Base-by-base conservation (phyloP, 1,139 yeast species). In the Suhomyces chickasaworum region DNA sequence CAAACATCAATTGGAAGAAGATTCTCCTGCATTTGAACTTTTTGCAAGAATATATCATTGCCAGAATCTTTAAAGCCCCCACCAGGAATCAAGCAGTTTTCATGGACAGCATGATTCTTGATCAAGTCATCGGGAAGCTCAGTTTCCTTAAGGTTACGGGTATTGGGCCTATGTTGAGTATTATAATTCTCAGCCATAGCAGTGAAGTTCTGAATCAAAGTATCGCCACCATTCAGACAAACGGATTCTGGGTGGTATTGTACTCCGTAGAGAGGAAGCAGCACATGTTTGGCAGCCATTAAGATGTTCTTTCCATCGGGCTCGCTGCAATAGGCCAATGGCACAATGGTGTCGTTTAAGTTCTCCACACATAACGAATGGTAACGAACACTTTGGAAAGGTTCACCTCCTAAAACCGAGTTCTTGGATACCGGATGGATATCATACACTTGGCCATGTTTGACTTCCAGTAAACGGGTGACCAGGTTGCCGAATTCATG, bases 201-300 rank as follows among this genome's bases (percentile, higher is more conserved):
- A 69, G 89, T 78, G 61, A 93, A 93, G 59, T 86, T 87, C 18
- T 56, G 53, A 3, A 91, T 62, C 46, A 93, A 65, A 7, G 65
- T 61, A 3, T 63, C 73, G 1, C 99, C 99, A 42, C 68, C 60
- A 10, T 73, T 69, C 0, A 98, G 90, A 58, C 97, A 89, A 35
- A 93, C 81, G 0, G 97, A 89, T 60, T 95, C 99, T 0, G 99
- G 99, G 59, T 95, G 99, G 59, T 91, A 95, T 58, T 95, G 99
- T 2, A 95, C 97, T 0, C 97, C 99, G 65, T 77, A 91, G 66
- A 86, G 87, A 0, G 98, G 98, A 22, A 71, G 66, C 0, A 43
- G 22, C 0, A 45, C 56, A 58, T 89, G 93, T 57, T 69, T 78
- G 0, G 79, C 95, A 0, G 96, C 96, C 99, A 93, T 91, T 35